A percentile compares a stretch with the other conserved stretches of the same genome.
phyloP scores from a whole-genome alignment of 1,139 yeast species.

The Magnusiomyces suaveolens region DNA sequence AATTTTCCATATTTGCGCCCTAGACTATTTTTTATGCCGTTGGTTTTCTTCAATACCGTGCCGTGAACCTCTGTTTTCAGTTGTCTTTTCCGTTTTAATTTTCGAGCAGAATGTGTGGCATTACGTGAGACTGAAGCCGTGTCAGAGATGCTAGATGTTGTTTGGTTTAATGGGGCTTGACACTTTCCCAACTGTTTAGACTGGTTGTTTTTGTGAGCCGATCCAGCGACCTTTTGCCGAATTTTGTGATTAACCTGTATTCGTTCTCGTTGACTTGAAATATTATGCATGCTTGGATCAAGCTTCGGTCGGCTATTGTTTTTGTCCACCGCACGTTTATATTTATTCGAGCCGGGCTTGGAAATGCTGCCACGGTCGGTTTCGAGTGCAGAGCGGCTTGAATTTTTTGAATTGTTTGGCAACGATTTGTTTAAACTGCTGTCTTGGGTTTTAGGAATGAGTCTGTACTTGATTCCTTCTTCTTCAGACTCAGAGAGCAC shows the following conservation, averaged over 20 bases:
- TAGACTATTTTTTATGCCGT: not conserved
- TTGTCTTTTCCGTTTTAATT: not conserved
- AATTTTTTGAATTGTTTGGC: not conserved
- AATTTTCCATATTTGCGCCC: no score
- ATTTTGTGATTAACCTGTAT: no score
- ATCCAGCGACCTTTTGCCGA: no score
- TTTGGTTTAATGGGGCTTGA: no score
- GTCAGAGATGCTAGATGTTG: not conserved
- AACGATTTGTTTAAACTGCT: not conserved
- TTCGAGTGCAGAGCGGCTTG: no score
- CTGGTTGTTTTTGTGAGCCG: not conserved
- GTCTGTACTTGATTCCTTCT: conserved; percentile 7
- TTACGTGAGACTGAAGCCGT: not conserved
- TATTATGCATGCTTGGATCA: no score
- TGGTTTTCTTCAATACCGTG: not conserved
- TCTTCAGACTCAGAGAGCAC: not conserved
- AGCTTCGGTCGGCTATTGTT: no score
- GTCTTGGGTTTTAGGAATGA: not conserved
- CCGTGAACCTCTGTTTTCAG: no score
- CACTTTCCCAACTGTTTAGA: not conserved
- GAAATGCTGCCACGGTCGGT: no score
- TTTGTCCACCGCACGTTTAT: no score
- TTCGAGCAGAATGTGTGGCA: not conserved
- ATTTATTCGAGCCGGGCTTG: no score
- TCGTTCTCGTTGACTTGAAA: no score